Base-by-base conservation (phyloP, 208 protist genomes). In the Kentomonas sorsogonicus region DNA sequence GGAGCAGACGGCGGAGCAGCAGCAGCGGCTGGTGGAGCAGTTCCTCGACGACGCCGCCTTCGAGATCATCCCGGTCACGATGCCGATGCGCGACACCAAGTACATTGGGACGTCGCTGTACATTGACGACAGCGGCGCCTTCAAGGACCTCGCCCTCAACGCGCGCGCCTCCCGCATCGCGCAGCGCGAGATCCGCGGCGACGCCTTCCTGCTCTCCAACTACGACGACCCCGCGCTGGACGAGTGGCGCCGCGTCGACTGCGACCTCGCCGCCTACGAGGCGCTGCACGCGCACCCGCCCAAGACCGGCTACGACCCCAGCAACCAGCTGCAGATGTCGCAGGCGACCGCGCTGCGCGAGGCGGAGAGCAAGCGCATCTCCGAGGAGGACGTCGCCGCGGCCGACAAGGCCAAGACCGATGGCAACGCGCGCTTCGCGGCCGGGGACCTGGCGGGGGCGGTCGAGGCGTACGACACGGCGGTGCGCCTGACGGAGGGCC, bases 161-260 rank as follows among this genome's bases (percentile, higher is more conserved):
- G 61, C 67, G 16, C 85, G 89, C 22, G 89, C 89, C 4, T 91
- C 83, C 63, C 83, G 74, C 25, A 68, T 95, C 30, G 85, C 83
- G 11, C 89, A 95, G 69, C 67, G 89, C 15, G 86, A 91, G 34
- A 91, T 95, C 50, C 83, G 89, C 34, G 89, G 89, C 16, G 89
- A 95, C 47, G 85, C 86, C 10, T 95, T 93, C 68, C 60, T 93
- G 44, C 66, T 95, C 15, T 83, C 77, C 39, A 92, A 88, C 57
- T 77, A 92, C 58, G 89, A 95, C 51, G 89, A 95, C 66, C 89
- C 89, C 13, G 80, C 86, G 0, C 65, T 91, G 29, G 85, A 95
- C 26, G 76, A 85, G 55, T 95, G 89, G 86, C 74, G 73, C 23
- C 77, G 89, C 16, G 75, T 93, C 5, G 78, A 91, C 59, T 89